phyloP scores from a whole-genome alignment of 1,284 basidiomycete species.

The Cryptococcus jaspeensis region DNA sequence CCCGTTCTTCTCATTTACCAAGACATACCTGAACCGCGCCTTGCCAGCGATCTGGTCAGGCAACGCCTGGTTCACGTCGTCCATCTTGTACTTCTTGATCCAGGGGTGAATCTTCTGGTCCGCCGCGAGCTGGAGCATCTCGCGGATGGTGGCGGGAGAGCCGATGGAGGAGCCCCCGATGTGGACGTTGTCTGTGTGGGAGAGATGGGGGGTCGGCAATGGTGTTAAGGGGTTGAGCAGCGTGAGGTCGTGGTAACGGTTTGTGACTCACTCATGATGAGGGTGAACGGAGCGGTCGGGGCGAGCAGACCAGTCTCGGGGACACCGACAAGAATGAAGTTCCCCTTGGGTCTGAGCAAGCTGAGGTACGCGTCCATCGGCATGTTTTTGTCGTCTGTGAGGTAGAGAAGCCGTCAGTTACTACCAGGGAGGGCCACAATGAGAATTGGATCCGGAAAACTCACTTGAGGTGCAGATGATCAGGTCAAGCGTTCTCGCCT shows the following conservation, averaged over 20 bases:
- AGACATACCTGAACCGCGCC: constrained; percentile 53
- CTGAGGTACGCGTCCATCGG: constrained; percentile 47
- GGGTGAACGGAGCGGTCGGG: constrained; percentile 26
- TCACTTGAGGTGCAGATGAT: constrained; percentile 58
- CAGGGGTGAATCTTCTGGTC: constrained; percentile 46
- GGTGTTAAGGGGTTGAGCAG: constrained; percentile 6
- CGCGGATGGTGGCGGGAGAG: too few species aligned
- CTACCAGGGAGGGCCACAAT: too few species aligned
- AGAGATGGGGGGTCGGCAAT: too few species aligned
- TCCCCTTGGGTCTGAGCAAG: constrained; percentile 50
- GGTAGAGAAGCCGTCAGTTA: constrained; percentile 21
- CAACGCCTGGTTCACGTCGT: constrained; percentile 53
- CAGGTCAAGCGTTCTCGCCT: constrained; percentile 58
- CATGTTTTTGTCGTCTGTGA: constrained; percentile 38
- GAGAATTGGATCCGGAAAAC: too few species aligned
- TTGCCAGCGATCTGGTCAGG: constrained; percentile 53
- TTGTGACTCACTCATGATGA: constrained; percentile 31
- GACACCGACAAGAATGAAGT: constrained; percentile 50
- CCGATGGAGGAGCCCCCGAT: constrained; percentile 51
- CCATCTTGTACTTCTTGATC: constrained; percentile 53
- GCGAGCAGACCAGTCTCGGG: constrained; percentile 37
- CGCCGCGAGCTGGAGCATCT: constrained; percentile 45
- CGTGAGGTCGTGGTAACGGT: too few species aligned
- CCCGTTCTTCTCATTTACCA: constrained; percentile 50
- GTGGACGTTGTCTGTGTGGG: constrained; percentile 36